Evolutionary conservation across 768 basidiomycete species (phyloP), one percentile per base, ranked within the genome.

Genomic region (Serendipita vermifera): DNA sequence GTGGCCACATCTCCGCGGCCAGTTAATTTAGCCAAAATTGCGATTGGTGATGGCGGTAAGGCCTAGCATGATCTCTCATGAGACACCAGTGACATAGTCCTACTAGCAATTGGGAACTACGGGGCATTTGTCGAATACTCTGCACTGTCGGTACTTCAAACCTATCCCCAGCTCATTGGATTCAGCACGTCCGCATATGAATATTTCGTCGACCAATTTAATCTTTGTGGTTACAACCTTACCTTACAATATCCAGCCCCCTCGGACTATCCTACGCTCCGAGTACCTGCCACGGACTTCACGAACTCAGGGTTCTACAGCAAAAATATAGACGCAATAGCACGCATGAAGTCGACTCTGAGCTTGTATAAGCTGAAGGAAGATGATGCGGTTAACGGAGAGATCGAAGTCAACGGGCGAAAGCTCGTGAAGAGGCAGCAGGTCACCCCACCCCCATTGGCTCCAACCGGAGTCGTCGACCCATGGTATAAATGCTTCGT

Each of bases 121-220:
- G 0, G 29, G 15, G 17, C 29, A n/a, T 56, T 13, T 14, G n/a
- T n/a, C 6, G 36, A 38, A 31, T 48, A 20, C 59, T 17, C 4
- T 31, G 59, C 82, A 81, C 64, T 79, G 38, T 73, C 66, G 55
- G 71, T 82, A 29, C 66, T 86, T 14, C 77, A 83, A 67, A 86
- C 85, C 3, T 83, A 81, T 63, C 85, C 85, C 1, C 85, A 87
- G 64, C 68, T 87, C 27, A 83, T 87, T 53, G 80, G 77, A 32
- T 86, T 87, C 61, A 80, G 86, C 59, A 70, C 72, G 41, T 75
- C 76, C 3, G 80, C 83, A 4, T 80, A 55, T 36, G 36, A 40
- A 15, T 83, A 83, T 63, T 86, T 86, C 67, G 74, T 76, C 59
- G 71, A 77, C 60, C 82, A 84, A 83, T 84, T 60, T 22, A 71